A percentile compares a stretch with the other conserved stretches of the same genome.
Evolutionary conservation across 805 yeast species (phyloP).

Genomic region (Candida easanensis): DNA sequence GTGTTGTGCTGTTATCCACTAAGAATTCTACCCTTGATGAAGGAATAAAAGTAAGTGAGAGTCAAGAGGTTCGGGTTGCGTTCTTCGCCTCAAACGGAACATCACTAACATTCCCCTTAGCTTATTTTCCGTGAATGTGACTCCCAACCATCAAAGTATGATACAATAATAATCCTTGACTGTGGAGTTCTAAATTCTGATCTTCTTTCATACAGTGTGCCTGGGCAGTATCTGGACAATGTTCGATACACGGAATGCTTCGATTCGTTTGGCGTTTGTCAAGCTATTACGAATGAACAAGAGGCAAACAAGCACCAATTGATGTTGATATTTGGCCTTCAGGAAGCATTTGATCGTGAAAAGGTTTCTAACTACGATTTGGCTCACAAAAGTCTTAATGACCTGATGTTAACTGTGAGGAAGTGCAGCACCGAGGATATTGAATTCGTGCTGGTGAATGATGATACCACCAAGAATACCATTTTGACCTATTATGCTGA

Average conservation of each 20-base stretch:
- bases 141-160: not conserved
- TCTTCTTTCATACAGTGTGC: not conserved
- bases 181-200: constrained; percentile 6
- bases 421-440: not conserved
- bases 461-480: not conserved
- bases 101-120: not conserved
- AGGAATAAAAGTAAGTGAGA: not conserved
- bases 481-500: constrained; percentile 14
- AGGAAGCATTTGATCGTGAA: constrained; percentile 4
- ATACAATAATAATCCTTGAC: constrained; percentile 2
- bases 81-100: no score
- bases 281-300: not conserved
- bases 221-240: not conserved
- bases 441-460: constrained; percentile 6
- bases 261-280: constrained; percentile 7
- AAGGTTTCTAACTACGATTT: not conserved
- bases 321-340: constrained; percentile 7
- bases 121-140: not conserved
- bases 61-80: no score
- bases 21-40: not conserved
- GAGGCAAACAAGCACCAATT: not conserved
- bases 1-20: not conserved
- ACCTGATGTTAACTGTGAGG: constrained; percentile 5
- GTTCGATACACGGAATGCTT: constrained; percentile 13
- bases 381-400: constrained; percentile 8